A percentile compares a stretch with the other conserved stretches of the same genome.
phyloP scores from a whole-genome alignment of 148 eudicot species.

The Polygonum aviculare region DNA sequence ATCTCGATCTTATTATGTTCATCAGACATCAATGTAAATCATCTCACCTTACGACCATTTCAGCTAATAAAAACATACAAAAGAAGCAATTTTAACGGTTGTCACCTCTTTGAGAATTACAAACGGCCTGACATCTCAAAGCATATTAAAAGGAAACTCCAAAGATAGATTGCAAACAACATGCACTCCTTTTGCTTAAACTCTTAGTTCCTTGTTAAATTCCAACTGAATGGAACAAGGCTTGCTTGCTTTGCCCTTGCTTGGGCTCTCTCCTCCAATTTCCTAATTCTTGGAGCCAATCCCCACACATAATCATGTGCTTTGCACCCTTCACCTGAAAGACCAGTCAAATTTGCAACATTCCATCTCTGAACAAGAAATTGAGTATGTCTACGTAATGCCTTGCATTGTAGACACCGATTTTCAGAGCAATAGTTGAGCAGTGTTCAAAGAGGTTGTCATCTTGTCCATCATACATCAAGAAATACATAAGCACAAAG shows the following conservation, averaged over 20 bases:
- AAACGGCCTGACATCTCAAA: no score
- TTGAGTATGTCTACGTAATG: constrained; percentile 37
- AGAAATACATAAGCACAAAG: neutral
- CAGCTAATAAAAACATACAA: no score
- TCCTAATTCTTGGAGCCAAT: constrained; percentile 37
- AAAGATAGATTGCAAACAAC: no score
- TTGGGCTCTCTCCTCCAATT: constrained; percentile 34
- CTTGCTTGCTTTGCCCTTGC: constrained; percentile 27
- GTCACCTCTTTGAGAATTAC: no score
- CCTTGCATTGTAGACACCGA: constrained; percentile 39
- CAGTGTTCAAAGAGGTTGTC: constrained; percentile 16
- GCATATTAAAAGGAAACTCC: no score
- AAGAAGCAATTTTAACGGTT: no score
- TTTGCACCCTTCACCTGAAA: constrained; percentile 28
- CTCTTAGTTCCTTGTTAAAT: constrained; percentile 21
- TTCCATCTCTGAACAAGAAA: constrained; percentile 33
- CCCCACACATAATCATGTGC: constrained; percentile 34
- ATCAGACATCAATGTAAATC: no score
- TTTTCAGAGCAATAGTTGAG: constrained; percentile 21
- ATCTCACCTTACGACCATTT: no score
- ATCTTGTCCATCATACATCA: constrained; percentile 33
- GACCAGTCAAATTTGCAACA: constrained; percentile 20
- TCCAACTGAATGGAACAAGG: constrained; percentile 38
- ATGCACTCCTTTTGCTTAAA: neutral
- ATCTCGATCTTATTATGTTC: no score